Evolutionary conservation across 805 yeast species (phyloP), one percentile per base, ranked within the genome.

Genomic region (Ogataea populi-albae): DNA sequence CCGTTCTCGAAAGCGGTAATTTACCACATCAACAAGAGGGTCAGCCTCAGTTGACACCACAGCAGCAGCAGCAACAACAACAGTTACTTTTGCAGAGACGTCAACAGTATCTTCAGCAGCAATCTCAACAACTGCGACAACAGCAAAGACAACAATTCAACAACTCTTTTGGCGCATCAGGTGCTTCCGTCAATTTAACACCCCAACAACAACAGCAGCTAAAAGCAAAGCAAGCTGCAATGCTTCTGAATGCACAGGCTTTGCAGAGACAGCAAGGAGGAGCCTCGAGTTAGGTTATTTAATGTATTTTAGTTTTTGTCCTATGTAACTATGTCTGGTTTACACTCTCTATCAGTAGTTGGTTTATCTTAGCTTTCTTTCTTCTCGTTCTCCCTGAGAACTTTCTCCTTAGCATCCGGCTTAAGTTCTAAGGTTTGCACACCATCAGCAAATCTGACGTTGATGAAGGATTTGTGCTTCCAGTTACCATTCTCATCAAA

Each of bases 351-450:
- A 10, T 11, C 15, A 15, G 11, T 23, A 16, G 18, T 21, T 28
- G 17, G 21, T 5, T 28, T 17, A 17, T 10, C 16, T 26, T 19
- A 26, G 17, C 26, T 17, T 25, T 26, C 17, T 32, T 32, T 26
- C 26, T 32, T 32, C 24, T 38, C 25, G 21, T 34, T 30, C 25
- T 40, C 38, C 18, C 26, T 41, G 36, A 41, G 17, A 6, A 40
- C 28, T 11, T 42, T 38, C 21, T 48, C 51, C 23, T 32, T 38
- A 4, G 36, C 65, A 25, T 60, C 65, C 0, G 67, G 64, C 27
- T 61, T 68, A 38, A 68, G 45, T 31, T 65, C 61, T 17, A 69
- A 39, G 0, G 71, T 69, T 15, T 59, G 59, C 34, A 63, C 60
- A 11, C 43, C 43, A 24, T 63, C 64, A 18, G 59, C 52, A 33